These are phyloP conservation scores for Gonium pectorale DNA, from an alignment of 139 green algal species.

Conservation along the genomic window DNA sequence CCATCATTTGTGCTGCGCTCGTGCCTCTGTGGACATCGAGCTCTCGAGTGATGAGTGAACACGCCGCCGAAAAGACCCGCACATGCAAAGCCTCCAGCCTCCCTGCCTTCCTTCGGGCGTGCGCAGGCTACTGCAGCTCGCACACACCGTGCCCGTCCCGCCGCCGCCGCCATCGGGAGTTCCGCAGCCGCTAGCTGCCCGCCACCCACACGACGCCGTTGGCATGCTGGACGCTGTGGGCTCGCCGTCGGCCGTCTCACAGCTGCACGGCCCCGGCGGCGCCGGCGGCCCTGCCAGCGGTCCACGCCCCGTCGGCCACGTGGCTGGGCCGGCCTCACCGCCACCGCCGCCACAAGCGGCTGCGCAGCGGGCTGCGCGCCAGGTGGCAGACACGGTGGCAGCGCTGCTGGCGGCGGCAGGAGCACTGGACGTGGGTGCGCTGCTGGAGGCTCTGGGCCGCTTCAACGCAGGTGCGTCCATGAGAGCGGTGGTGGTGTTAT, in stretches of 20 bases:
- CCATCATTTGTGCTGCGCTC: no score
- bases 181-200: no score
- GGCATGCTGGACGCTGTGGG: no score
- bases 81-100: no score
- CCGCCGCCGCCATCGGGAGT: no score
- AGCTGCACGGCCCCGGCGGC: not conserved
- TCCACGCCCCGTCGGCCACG: not conserved
- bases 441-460: not conserved
- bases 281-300: not conserved
- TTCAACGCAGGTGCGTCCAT: not conserved
- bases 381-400: not conserved
- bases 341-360: not conserved
- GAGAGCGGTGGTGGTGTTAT: not conserved
- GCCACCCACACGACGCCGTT: no score
- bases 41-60: no score
- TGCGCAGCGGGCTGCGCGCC: not conserved
- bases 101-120: not conserved
- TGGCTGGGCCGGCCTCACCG: not conserved
- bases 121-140: slow-evolving; percentile 26
- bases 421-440: not conserved
- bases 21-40: no score
- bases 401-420: slow-evolving; percentile 19
- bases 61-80: no score
- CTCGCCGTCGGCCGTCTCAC: no score
- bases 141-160: not conserved